A percentile compares a stretch with the other conserved stretches of the same genome.
These are phyloP conservation scores for Codiaeum variegatum DNA, from an alignment of 441 rosid genomes.

Conservation along the genomic window DNA sequence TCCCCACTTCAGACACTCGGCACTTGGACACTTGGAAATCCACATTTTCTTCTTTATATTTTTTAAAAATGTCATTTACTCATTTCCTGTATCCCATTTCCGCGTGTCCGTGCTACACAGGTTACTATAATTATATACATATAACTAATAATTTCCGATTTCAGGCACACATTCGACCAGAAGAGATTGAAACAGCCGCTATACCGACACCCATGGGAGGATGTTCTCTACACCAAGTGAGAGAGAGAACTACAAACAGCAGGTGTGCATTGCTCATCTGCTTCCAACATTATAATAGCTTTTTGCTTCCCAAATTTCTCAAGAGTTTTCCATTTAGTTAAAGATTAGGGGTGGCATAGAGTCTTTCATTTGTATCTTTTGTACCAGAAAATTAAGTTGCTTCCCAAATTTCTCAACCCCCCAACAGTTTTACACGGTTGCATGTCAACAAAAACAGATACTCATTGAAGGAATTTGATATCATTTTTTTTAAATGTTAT, in stretches of 20 bases:
- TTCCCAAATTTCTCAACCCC: background rate
- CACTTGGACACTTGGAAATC: too few relatives aligned
- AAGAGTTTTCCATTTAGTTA: constrained; percentile 22
- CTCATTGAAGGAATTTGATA: too few relatives aligned
- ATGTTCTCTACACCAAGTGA: constrained; percentile 85
- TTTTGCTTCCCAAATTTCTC: constrained; percentile 12
- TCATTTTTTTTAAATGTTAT: too few relatives aligned
- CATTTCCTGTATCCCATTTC: too few relatives aligned
- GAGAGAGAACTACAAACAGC: background rate
- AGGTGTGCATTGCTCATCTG: constrained; percentile 14
- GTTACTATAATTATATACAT: too few relatives aligned
- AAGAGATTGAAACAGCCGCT: constrained; percentile 85
- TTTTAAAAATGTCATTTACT: too few relatives aligned
- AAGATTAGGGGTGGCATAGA: constrained; percentile 24
- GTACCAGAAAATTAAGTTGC: constrained; percentile 11
- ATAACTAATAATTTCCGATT: constrained; percentile 10
- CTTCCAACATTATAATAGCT: constrained; percentile 3
- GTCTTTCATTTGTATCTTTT: constrained; percentile 23
- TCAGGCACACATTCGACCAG: constrained; percentile 84
- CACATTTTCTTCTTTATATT: too few relatives aligned
- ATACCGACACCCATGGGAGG: constrained; percentile 91
- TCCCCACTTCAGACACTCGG: too few relatives aligned
- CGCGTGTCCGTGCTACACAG: too few relatives aligned
- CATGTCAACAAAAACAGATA: too few relatives aligned
- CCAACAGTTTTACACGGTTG: too few relatives aligned